Conservation (phyloP, 805 yeast genomes). For the Saturnispora diversa region DNA sequence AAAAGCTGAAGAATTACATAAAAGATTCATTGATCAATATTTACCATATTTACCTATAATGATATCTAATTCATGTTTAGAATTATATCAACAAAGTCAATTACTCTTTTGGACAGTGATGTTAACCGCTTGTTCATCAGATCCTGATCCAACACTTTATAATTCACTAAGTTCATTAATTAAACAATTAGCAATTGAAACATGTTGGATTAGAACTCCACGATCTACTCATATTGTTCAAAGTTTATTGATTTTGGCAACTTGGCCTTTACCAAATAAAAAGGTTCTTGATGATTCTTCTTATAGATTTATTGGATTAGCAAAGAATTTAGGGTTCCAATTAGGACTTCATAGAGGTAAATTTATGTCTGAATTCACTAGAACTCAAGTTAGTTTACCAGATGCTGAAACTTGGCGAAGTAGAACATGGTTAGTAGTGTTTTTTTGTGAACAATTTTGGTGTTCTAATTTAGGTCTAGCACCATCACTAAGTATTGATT, state of each 20-base stretch:
- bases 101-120: conserved; percentile 86
- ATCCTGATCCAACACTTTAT: conserved; percentile 80
- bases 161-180: conserved; percentile 66
- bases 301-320: conserved; percentile 79
- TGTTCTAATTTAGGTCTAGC: conserved; percentile 83
- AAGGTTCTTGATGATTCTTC: conserved; percentile 89
- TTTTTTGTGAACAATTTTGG: conserved; percentile 86
- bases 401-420: conserved; percentile 95
- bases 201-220: conserved; percentile 90
- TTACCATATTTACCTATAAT: conserved; percentile 77
- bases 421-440: conserved; percentile 83
- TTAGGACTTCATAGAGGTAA: conserved; percentile 87
- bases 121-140: conserved; percentile 76
- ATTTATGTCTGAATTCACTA: conserved; percentile 80
- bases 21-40: conserved; percentile 54
- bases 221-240: conserved; percentile 91
- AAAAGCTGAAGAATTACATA: conserved; percentile 68
- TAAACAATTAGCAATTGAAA: conserved; percentile 80
- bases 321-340: conserved; percentile 76
- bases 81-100: conserved; percentile 75
- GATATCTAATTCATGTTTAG: conserved; percentile 60
- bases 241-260: conserved; percentile 72
- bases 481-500: conserved; percentile 77
- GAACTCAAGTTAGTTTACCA: conserved; percentile 81
- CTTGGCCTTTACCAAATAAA: conserved; percentile 91